Percentiles rank a stretch among this genome's conserved stretches.
phyloP scores from a whole-genome alignment of 2,329 filamentous ascomycete genomes.

The Aspergillus proliferans region DNA sequence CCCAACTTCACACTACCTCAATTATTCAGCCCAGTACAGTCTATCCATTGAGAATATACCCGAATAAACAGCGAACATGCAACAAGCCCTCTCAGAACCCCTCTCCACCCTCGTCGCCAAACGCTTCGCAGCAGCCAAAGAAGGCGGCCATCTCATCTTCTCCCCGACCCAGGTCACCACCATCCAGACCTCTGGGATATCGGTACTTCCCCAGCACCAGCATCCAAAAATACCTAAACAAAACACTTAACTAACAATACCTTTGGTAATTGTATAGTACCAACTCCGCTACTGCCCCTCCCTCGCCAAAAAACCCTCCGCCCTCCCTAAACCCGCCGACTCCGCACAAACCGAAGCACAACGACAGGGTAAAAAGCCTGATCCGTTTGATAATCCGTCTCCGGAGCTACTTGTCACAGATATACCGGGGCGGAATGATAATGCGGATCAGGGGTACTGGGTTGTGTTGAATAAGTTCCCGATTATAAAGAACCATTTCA shows the following conservation, averaged over 20 bases:
- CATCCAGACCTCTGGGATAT: slow-evolving; percentile 26
- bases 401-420: slow-evolving; percentile 37
- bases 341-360: slow-evolving; percentile 3
- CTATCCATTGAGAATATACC: background rate
- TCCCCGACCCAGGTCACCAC: slow-evolving; percentile 36
- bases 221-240: too few relatives aligned
- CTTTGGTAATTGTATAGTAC: slow-evolving; percentile 25
- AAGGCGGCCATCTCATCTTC: slow-evolving; percentile 32
- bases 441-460: slow-evolving; percentile 20
- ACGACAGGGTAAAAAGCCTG: slow-evolving; percentile 23
- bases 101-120: slow-evolving; percentile 31
- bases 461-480: slow-evolving; percentile 46
- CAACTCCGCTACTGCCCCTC: slow-evolving; percentile 46
- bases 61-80: slow-evolving; percentile 18
- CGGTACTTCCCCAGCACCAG: slow-evolving; percentile 15
- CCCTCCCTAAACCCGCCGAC: slow-evolving; percentile 16
- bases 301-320: slow-evolving; percentile 39
- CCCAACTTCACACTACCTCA: background rate
- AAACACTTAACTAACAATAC: too few relatives aligned
- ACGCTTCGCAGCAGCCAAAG: slow-evolving; percentile 32
- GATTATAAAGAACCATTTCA: slow-evolving; percentile 45
- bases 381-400: slow-evolving; percentile 42
- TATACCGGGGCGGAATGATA: slow-evolving; percentile 29
- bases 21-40: background rate
- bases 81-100: slow-evolving; percentile 30